phyloP scores from a whole-genome alignment of 2,329 filamentous ascomycete species.

The Colletotrichum eremochloae region DNA sequence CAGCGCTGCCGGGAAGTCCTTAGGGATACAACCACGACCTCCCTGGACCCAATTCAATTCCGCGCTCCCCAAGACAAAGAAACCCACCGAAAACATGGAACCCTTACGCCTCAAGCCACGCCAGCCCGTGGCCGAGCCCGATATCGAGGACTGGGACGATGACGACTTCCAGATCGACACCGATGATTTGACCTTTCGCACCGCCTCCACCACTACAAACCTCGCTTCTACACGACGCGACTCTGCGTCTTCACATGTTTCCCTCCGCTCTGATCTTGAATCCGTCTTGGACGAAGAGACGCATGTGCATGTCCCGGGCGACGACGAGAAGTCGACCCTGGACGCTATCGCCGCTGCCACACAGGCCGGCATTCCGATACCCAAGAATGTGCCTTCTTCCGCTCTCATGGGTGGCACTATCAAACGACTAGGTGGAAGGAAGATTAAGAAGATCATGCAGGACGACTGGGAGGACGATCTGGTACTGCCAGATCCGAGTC shows the following conservation, averaged over 20 bases:
- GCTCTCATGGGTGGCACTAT: constrained; percentile 94
- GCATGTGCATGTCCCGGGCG: constrained; percentile 85
- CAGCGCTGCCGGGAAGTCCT: constrained; percentile 41
- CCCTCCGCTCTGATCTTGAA: constrained; percentile 85
- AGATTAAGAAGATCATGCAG: constrained; percentile 78
- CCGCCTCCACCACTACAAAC: constrained; percentile 61
- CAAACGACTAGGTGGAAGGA: constrained; percentile 84
- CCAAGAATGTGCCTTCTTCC: constrained; percentile 86
- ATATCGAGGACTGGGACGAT: constrained; percentile 84
- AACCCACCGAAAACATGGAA: constrained; percentile 60
- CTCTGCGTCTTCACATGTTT: constrained; percentile 85
- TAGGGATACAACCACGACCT: constrained; percentile 21
- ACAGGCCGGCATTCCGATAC: constrained; percentile 91
- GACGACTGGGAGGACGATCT: constrained; percentile 88
- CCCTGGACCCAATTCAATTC: constrained; percentile 24
- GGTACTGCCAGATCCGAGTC: constrained; percentile 72
- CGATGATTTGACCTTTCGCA: constrained; percentile 73
- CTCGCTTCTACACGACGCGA: constrained; percentile 72
- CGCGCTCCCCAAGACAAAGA: constrained; percentile 26
- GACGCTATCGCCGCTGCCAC: constrained; percentile 91
- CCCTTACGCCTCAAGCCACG: constrained; percentile 66
- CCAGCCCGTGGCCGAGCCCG: constrained; percentile 65
- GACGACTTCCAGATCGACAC: constrained; percentile 80
- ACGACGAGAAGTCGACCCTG: constrained; percentile 85
- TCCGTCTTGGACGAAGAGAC: constrained; percentile 84